Evolutionary conservation across 2,329 filamentous ascomycete species (phyloP), one percentile per base, ranked within the genome.

Genomic region (Sodiomyces alkalinus): DNA sequence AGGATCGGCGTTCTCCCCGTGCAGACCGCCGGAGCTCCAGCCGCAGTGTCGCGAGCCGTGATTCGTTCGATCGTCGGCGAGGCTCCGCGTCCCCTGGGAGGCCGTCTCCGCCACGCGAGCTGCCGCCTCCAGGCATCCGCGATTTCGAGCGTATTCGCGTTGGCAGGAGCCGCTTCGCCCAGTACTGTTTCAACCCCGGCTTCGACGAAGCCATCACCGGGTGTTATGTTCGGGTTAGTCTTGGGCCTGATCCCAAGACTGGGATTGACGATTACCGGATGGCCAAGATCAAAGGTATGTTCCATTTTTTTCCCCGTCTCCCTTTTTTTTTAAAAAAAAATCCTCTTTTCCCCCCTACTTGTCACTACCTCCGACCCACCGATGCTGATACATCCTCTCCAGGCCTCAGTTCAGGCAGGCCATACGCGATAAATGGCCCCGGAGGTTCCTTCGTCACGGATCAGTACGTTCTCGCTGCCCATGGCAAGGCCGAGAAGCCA

Each of bases 161-260:
- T 33, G 82, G 86, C 27, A 73, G 90, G 36, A 79, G 71, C 40
- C 80, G 85, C 45, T 93, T 98, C 49, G 78, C 80, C 6, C 74
- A 87, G 44, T 79, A 93, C 31, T 94, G 85, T 62, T 93, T 92
- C 58, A 87, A 86, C 41, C 90, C 90, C 8, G 77, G 77, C 4
- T 94, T 98, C 40, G 80, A 92, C 31, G 60, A 79, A 7, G 68
- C 79, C 17, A 80, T 94, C 43, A 72, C 64, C 11, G 83, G 83
- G 28, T 92, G 85, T 51, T 98, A 80, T 48, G 77, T 78, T 20
- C 80, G 90, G 28, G 73, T 96, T 39, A 80, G 76, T 36, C 71
- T 94, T 32, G 87, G 86, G 1, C 67, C 77, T 9, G 79, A 92
- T 46, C 68, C 69, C 8, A 65, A 74, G 14, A 80, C 70, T 4